Percentiles rank a stretch among this genome's conserved stretches.
phyloP scores from a whole-genome alignment of 257 asterid genomes.

The Nicotiana sylvestris region DNA sequence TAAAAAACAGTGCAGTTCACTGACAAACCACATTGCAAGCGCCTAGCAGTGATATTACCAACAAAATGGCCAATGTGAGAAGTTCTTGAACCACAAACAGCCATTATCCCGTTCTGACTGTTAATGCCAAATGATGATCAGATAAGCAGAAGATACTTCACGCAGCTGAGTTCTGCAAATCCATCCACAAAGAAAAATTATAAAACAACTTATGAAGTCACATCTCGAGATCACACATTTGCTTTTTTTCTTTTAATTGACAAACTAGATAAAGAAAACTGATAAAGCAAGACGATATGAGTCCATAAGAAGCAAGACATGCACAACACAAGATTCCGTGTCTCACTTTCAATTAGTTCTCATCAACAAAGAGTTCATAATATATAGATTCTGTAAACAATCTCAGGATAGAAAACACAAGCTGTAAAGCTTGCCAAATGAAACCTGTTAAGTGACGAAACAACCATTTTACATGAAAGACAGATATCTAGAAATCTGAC shows the following conservation, averaged over 20 bases:
- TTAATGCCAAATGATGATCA: not conserved
- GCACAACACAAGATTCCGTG: not conserved
- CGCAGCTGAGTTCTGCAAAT: not conserved
- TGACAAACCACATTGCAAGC: slow-evolving; percentile 4
- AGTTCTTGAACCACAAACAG: slow-evolving; percentile 6
- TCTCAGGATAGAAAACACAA: not conserved
- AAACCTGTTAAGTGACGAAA: not conserved
- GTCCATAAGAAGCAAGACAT: not conserved
- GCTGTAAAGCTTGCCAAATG: not conserved
- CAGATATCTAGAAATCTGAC: not conserved
- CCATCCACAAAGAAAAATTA: not conserved
- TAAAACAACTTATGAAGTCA: not conserved
- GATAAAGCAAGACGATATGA: not conserved
- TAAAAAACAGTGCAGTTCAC: not conserved
- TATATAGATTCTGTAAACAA: not conserved
- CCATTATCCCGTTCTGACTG: not conserved
- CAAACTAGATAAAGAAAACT: not conserved
- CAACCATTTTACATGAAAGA: not conserved
- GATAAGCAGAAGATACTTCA: not conserved
- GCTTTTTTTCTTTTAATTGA: not conserved
- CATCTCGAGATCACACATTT: not conserved
- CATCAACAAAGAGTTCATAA: not conserved
- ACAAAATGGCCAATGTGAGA: not conserved
- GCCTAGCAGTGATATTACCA: slow-evolving; percentile 5
- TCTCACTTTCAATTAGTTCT: not conserved